Percentiles rank a stretch among this genome's conserved stretches.
Evolutionary conservation across 768 basidiomycete species (phyloP).

Genomic region (Solioccasus polychromus): DNA sequence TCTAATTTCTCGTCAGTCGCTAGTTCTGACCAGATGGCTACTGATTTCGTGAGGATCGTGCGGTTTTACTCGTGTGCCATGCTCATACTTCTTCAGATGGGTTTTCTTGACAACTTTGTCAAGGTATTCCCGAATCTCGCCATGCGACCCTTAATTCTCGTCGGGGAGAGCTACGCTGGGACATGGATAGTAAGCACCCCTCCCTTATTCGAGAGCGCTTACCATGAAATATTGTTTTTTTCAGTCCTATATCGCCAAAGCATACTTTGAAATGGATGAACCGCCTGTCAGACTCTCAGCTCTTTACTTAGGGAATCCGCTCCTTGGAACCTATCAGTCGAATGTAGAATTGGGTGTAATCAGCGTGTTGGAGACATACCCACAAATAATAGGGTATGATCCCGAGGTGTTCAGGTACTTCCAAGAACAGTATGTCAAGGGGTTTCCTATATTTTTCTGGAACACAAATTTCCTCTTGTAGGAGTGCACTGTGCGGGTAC

Average conservation of each 20-base stretch:
- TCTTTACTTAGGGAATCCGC: conserved; percentile 71
- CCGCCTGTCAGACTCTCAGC: conserved; percentile 68
- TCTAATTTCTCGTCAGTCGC: conserved; percentile 40
- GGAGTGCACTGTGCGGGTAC: conserved; percentile 59
- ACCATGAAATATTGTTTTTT: conserved; percentile 1
- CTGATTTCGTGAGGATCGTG: conserved; percentile 40
- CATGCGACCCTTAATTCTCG: conserved; percentile 62
- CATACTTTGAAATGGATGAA: conserved; percentile 58
- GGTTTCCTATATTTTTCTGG: too few relatives aligned
- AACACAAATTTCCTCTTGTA: conserved; percentile 23
- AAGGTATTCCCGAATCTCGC: conserved; percentile 71
- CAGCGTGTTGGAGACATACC: conserved; percentile 64
- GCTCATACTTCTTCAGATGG: conserved; percentile 45
- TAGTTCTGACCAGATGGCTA: conserved; percentile 65
- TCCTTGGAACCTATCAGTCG: conserved; percentile 52
- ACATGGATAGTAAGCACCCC: conserved; percentile 58
- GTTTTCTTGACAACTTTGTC: conserved; percentile 67
- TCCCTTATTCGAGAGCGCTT: background rate
- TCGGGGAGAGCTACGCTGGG: conserved; percentile 76
- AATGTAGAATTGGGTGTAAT: conserved; percentile 54
- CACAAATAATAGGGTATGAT: conserved; percentile 74
- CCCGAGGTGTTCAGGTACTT: conserved; percentile 65
- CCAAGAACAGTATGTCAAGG: conserved; percentile 55
- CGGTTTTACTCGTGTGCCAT: background rate
- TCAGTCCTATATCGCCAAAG: conserved; percentile 74